Evolutionary conservation across 768 basidiomycete genomes (phyloP).

Genomic region (Agaricus subrufescens): DNA sequence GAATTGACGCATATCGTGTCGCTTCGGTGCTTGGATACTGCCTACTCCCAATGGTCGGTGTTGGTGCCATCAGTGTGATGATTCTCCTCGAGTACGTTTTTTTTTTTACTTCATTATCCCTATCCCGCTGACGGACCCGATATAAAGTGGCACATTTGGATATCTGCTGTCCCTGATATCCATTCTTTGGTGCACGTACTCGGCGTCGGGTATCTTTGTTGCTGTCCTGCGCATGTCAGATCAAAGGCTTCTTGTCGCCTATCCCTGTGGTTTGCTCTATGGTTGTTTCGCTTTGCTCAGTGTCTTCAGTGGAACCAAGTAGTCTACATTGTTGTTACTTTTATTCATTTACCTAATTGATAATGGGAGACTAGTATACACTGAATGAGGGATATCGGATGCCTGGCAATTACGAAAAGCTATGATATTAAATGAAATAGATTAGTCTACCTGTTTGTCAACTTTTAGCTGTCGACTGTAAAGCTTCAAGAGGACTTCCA

Average conservation of each 20-base stretch:
- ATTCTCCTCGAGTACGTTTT: conserved; percentile 79
- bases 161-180: conserved; percentile 79
- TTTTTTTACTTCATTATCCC: conserved; percentile 1
- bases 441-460: conserved; percentile 14
- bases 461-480: conserved; percentile 66
- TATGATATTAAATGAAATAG: conserved; percentile 3
- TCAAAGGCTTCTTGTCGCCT: conserved; percentile 92
- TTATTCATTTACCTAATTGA: not conserved
- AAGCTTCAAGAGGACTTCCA: conserved; percentile 70
- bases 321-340: not conserved
- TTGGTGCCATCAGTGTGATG: conserved; percentile 84
- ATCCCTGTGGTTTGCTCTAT: conserved; percentile 91
- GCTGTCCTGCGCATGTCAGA: conserved; percentile 94
- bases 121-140: conserved; percentile 10
- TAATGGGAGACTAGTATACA: not conserved
- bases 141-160: conserved; percentile 69
- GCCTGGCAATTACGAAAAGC: not conserved
- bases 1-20: conserved; percentile 93
- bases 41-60: conserved; percentile 92
- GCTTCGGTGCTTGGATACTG: conserved; percentile 97
- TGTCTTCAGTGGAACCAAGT: conserved; percentile 63
- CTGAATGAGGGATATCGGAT: conserved; percentile 5
- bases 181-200: conserved; percentile 95
- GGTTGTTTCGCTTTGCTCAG: conserved; percentile 92
- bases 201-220: conserved; percentile 94